Evolutionary conservation across 148 eudicot species (phyloP), one percentile per base, ranked within the genome.

Genomic region (Camellia sinensis): DNA sequence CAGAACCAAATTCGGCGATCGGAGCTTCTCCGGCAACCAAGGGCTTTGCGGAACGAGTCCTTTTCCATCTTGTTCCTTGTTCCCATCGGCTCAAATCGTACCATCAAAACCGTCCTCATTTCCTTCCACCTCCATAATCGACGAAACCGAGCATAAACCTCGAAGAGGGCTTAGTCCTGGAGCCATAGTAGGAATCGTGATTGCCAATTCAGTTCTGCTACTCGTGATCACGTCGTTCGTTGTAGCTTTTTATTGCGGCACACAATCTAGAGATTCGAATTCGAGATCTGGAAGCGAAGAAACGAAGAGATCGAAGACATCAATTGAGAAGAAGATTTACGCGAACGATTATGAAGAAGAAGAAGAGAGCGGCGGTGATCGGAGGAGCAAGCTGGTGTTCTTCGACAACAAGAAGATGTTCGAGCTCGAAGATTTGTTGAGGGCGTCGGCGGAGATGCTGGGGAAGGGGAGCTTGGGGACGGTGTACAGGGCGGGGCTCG

Each of bases 371-470:
- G 94, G 89, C 53, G 92, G 98, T 69, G 97, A 92, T 70, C 90
- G 84, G 5, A 89, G 84, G 73, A 89, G 94, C 57, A 90, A 82
- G 78, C 82, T 93, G 21, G 97, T 93, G 87, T 93, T 96, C 75
- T 93, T 86, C 60, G 97, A 92, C 18, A 67, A 91, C 80, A 92
- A 86, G 80, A 89, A 87, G 80, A 88, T 91, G 76, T 96, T 93
- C 80, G 98, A 89, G 88, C 88, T 96, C 19, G 99, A 96, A 75
- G 98, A 96, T 77, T 85, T 96, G 87, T 81, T 96, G 22, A 79
- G 92, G 13, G 99, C 98, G 0, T 96, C 98, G 52, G 99, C 99
- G 0, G 99, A 96, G 86, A 92, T 96, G 99, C 90, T 96, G 21
- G 99, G 99, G 40, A 96, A 93, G 82, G 99, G 99, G 57, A 87